A percentile compares a stretch with the other conserved stretches of the same genome.
Conservation (phyloP, 352 stramenopile genomes). For the Globisporangium apiculatum region DNA sequence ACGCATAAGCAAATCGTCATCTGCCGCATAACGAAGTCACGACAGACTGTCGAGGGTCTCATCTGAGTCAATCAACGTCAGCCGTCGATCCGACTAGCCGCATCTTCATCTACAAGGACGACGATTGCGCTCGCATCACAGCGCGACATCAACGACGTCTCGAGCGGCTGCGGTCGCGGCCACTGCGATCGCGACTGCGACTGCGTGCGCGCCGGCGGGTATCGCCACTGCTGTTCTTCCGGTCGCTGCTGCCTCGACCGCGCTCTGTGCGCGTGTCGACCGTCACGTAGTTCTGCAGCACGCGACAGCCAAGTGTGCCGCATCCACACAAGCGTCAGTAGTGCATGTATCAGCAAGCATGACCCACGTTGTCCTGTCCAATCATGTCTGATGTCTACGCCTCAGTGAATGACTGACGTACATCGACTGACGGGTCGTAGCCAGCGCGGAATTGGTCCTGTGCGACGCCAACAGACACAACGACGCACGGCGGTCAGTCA, state of each 20-base stretch:
- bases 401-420: constrained; percentile 16
- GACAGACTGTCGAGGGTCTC: too few species aligned
- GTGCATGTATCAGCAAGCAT: too few species aligned
- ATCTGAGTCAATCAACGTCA: too few species aligned
- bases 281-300: constrained; percentile 55
- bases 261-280: constrained; percentile 44
- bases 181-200: constrained; percentile 3
- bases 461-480: not conserved
- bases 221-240: not conserved
- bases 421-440: constrained; percentile 42
- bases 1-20: too few species aligned
- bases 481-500: not conserved
- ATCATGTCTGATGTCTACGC: too few species aligned
- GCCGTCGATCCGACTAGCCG: too few species aligned
- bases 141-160: not conserved
- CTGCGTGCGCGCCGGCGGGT: not conserved
- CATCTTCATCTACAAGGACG: not conserved
- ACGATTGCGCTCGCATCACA: not conserved
- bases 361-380: too few species aligned
- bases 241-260: too few species aligned
- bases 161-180: not conserved
- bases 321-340: too few species aligned
- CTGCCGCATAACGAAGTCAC: too few species aligned
- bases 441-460: constrained; percentile 73
- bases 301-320: too few species aligned